These are phyloP conservation scores for Trichomonas gallinae DNA, from an alignment of 208 protist species.

Conservation along the genomic window DNA sequence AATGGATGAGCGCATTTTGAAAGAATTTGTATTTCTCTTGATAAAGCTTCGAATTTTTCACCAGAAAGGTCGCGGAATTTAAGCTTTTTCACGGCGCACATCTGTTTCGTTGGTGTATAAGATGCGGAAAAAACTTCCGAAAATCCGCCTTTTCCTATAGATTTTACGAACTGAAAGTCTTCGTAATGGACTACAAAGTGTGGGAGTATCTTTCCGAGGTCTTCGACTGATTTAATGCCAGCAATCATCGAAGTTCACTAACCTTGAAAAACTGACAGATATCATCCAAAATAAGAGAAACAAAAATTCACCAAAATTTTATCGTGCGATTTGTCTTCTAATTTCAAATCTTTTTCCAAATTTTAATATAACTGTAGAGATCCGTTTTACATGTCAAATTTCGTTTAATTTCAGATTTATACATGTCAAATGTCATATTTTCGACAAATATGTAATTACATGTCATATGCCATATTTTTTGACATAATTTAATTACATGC, in stretches of 20 bases:
- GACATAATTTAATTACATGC: too few species aligned
- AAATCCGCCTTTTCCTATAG: background rate
- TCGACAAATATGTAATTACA: too few species aligned
- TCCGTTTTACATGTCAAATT: too few species aligned
- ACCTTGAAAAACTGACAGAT: too few species aligned
- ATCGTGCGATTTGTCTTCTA: too few species aligned
- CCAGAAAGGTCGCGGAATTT: background rate
- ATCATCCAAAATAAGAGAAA: too few species aligned
- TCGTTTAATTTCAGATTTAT: too few species aligned
- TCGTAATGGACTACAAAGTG: background rate
- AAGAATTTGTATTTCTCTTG: background rate
- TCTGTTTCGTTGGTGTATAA: background rate
- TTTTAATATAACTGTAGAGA: too few species aligned
- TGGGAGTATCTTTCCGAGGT: background rate
- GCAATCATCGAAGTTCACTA: background rate
- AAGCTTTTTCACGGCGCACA: background rate
- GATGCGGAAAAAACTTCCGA: background rate
- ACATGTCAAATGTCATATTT: too few species aligned
- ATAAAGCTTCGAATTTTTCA: background rate
- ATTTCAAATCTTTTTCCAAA: too few species aligned
- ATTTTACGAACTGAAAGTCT: background rate
- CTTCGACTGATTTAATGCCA: background rate
- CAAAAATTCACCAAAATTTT: too few species aligned
- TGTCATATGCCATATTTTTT: too few species aligned
- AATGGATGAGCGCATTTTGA: background rate